phyloP scores from a whole-genome alignment of 495 filamentous ascomycete species.

The Aspergillus ellipticus region DNA sequence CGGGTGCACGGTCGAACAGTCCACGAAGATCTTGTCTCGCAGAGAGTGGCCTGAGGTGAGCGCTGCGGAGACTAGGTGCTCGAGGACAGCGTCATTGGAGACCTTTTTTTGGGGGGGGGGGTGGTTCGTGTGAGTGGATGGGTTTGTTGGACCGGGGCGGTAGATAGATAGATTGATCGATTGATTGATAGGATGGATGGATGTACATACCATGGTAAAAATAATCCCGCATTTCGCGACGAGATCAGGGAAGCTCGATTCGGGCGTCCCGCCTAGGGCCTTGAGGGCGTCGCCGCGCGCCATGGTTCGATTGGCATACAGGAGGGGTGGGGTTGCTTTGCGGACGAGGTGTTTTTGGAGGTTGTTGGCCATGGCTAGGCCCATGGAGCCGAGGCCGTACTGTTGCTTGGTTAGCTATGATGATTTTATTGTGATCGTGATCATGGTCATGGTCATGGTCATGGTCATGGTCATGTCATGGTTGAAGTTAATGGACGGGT shows the following conservation, averaged over 20 bases:
- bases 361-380: slow-evolving; percentile 48
- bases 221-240: slow-evolving; percentile 40
- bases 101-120: slow-evolving; percentile 21
- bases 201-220: slow-evolving; percentile 39
- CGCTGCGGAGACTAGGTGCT: slow-evolving; percentile 32
- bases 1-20: slow-evolving; percentile 47
- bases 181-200: neutral
- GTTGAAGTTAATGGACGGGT: no score
- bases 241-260: slow-evolving; percentile 32
- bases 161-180: no score
- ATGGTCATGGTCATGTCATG: no score
- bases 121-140: neutral
- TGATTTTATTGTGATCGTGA: no score
- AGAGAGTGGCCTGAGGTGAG: slow-evolving; percentile 31
- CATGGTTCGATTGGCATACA: slow-evolving; percentile 46
- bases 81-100: slow-evolving; percentile 39
- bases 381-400: slow-evolving; percentile 49
- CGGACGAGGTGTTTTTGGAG: slow-evolving; percentile 41
- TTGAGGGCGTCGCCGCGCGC: slow-evolving; percentile 35
- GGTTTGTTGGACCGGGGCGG: no score
- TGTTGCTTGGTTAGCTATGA: slow-evolving; percentile 16
- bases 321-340: slow-evolving; percentile 32
- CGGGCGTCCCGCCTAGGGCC: slow-evolving; percentile 32
- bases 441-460: no score
- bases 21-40: slow-evolving; percentile 46